These are phyloP conservation scores for Fusarium bulbicola DNA, from an alignment of 2,329 filamentous ascomycete genomes.

Conservation along the genomic window DNA sequence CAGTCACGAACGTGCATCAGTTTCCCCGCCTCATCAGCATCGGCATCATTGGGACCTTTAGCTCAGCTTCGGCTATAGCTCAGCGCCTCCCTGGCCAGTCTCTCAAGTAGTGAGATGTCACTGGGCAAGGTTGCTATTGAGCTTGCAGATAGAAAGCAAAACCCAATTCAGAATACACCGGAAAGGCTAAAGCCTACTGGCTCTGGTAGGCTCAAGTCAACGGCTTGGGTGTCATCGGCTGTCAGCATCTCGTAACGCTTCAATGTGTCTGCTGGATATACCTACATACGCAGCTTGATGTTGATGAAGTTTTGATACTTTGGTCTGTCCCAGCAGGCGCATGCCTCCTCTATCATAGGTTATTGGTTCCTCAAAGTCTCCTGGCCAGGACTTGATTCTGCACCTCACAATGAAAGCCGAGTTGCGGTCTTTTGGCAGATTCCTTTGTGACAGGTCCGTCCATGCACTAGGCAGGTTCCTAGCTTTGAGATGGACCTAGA, in stretches of 20 bases:
- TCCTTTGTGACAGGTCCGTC: background rate
- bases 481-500: slow-evolving; percentile 2
- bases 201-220: slow-evolving; percentile 18
- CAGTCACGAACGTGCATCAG: slow-evolving; percentile 1
- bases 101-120: slow-evolving; percentile 25
- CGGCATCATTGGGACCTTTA: slow-evolving; percentile 27
- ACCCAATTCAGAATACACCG: slow-evolving; percentile 23
- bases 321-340: background rate
- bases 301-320: background rate
- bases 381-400: background rate
- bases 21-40: slow-evolving; percentile 21
- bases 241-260: slow-evolving; percentile 29
- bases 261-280: background rate
- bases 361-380: background rate
- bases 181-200: slow-evolving; percentile 27
- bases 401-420: background rate
- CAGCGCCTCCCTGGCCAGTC: slow-evolving; percentile 7
- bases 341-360: background rate
- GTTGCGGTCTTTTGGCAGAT: slow-evolving; percentile 4
- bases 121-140: slow-evolving; percentile 27
- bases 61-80: slow-evolving; percentile 20
- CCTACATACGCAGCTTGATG: slow-evolving; percentile 4
- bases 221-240: slow-evolving; percentile 27
- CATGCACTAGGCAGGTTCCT: slow-evolving; percentile 6
- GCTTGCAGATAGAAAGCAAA: slow-evolving; percentile 16